phyloP scores from a whole-genome alignment of 2,329 filamentous ascomycete genomes.

The Pseudomassariella vexata region DNA sequence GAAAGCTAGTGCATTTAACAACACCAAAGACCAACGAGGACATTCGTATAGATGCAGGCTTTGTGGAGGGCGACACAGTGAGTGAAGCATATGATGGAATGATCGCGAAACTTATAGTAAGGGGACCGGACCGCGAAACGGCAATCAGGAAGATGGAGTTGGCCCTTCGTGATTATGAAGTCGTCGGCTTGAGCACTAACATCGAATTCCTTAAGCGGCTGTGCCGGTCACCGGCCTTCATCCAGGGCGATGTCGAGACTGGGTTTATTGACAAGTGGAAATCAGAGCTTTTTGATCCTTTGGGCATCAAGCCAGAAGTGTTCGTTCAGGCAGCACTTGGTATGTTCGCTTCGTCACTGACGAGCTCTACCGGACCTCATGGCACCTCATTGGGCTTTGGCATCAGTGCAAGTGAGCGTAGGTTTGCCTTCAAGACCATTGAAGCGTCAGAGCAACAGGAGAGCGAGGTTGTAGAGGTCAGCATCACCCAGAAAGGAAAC shows the following conservation, averaged over 20 bases:
- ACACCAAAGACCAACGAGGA: constrained; percentile 65
- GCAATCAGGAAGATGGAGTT: constrained; percentile 77
- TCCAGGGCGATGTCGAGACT: constrained; percentile 85
- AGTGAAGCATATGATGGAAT: constrained; percentile 96
- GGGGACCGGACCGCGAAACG: constrained; percentile 69
- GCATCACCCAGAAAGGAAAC: constrained; percentile 40
- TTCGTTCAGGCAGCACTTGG: constrained; percentile 84
- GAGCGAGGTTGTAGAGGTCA: constrained; percentile 53
- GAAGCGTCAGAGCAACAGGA: constrained; percentile 61
- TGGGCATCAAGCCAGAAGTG: constrained; percentile 61
- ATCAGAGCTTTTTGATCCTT: constrained; percentile 67
- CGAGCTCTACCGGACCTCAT: constrained; percentile 29
- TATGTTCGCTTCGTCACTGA: constrained; percentile 48
- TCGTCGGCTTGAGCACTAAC: constrained; percentile 89
- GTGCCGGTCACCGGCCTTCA: constrained; percentile 75
- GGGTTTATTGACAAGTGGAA: constrained; percentile 91
- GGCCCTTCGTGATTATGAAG: constrained; percentile 82
- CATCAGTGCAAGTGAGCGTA: constrained; percentile 35
- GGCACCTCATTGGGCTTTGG: constrained; percentile 52
- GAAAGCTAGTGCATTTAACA: constrained; percentile 74
- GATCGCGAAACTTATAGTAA: constrained; percentile 96
- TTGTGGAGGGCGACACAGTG: constrained; percentile 84
- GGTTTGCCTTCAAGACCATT: constrained; percentile 45
- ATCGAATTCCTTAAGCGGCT: constrained; percentile 93
- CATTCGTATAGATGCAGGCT: constrained; percentile 88